A percentile compares a stretch with the other conserved stretches of the same genome.
Evolutionary conservation across 495 filamentous ascomycete species (phyloP).

Genomic region (Amniculicola lignicola): DNA sequence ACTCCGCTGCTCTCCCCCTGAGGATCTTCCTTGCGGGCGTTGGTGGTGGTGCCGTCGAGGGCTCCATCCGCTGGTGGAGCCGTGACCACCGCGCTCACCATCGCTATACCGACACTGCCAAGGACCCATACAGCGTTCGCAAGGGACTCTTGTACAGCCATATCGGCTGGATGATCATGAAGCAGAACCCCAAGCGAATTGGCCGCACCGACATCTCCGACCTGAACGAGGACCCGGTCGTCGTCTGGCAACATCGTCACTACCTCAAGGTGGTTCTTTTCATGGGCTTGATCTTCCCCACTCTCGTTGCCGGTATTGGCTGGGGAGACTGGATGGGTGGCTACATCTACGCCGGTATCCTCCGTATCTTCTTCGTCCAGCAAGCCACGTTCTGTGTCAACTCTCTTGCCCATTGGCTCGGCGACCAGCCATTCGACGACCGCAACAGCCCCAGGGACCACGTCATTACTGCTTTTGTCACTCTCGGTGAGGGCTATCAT

Average conservation of each 20-base stretch:
- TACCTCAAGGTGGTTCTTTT: slow-evolving; percentile 83
- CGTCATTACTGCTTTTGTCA: slow-evolving; percentile 90
- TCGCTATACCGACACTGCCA: slow-evolving; percentile 97
- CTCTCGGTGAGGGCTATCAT: slow-evolving; percentile 97
- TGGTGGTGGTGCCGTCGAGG: slow-evolving; percentile 93
- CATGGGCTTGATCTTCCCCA: slow-evolving; percentile 86
- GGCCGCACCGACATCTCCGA: slow-evolving; percentile 97
- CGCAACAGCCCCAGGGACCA: slow-evolving; percentile 97
- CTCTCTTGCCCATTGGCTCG: slow-evolving; percentile 97
- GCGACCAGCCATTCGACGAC: slow-evolving; percentile 98
- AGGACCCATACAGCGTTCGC: slow-evolving; percentile 98
- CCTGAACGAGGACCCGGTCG: slow-evolving; percentile 90
- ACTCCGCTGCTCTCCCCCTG: slow-evolving; percentile 82
- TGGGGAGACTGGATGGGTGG: slow-evolving; percentile 92
- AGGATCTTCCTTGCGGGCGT: slow-evolving; percentile 89
- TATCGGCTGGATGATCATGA: slow-evolving; percentile 68
- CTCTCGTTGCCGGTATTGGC: slow-evolving; percentile 74
- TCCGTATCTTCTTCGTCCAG: slow-evolving; percentile 97
- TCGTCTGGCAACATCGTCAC: slow-evolving; percentile 91
- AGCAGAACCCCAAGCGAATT: slow-evolving; percentile 51
- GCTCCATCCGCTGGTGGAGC: slow-evolving; percentile 96
- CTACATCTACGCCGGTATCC: slow-evolving; percentile 91
- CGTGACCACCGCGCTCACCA: slow-evolving; percentile 96
- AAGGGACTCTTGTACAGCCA: slow-evolving; percentile 97
- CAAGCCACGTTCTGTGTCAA: slow-evolving; percentile 99